Base-by-base conservation (phyloP, 768 basidiomycete species). In the Mycena metata region DNA sequence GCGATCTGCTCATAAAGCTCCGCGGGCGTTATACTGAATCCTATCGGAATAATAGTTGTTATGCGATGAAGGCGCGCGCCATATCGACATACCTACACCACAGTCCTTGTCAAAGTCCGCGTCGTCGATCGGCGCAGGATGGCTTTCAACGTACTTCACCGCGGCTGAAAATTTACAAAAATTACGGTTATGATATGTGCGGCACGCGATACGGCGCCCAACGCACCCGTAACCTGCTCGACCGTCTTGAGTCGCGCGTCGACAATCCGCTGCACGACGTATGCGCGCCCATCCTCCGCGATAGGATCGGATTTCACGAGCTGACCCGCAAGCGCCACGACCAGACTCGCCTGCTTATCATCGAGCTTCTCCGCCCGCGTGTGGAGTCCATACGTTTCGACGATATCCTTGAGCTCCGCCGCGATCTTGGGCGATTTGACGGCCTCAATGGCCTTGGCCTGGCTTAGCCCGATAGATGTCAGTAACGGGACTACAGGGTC, bases 181-280 rank as follows among this genome's bases (percentile, higher is more conserved):
- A 47, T 41, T 13, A 17, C 21, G 51, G n/a, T 67, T 30, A 30
- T 30, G 30, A 57, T 63, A 26, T 16, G 67, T 64, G 21, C 60
- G 6, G n/a, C 39, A 23, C 30, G 23, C 51, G 35, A 26, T 16
- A 5, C 39, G 50, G 1, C 21, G 16, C 41, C 50, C 26, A 17
- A 79, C 90, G 73, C 74, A 96, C 96, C 96, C 60, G 87, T 83
- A 26, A 98, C 89, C 83, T 98, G 96, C 77, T 98, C 97, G 4
- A 89, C 86, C 39, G 86, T 89, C 80, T 91, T 93, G 65, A 99
- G 79, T 70, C 87, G 87, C 23, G 88, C 90, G 62, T 90, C 86
- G n/a, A 89, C 77, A 73, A 99, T 90, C 69, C 85, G 88, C n/a
- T 81, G 77, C 42, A 94, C 83, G 19, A 91, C 81, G 78, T 89